A percentile compares a stretch with the other conserved stretches of the same genome.
phyloP scores from a whole-genome alignment of 352 stramenopile species.

The Nothophytophthora sp. region DNA sequence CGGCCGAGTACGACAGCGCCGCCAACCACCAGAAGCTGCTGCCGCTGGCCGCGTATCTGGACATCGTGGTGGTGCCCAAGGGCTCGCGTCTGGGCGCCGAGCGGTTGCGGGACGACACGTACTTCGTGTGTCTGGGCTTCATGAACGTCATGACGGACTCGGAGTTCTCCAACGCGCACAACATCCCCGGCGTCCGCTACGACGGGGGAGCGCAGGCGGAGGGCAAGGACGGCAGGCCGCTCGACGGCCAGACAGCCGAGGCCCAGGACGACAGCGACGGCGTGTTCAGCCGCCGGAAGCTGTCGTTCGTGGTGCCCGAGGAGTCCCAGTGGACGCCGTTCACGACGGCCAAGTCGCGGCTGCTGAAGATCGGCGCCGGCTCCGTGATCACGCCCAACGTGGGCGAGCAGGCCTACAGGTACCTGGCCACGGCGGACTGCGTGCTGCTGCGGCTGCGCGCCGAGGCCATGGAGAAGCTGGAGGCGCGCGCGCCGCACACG shows the following conservation, averaged over 20 bases:
- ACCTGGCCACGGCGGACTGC: constrained; percentile 67
- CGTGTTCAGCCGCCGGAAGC: constrained; percentile 21
- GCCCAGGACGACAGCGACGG: constrained; percentile 2
- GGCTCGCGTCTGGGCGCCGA: constrained; percentile 34
- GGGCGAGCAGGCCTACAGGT: constrained; percentile 50
- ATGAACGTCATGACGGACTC: constrained; percentile 75
- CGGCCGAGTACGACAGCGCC: constrained; percentile 24
- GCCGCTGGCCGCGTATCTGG: constrained; percentile 58
- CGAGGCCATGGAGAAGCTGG: constrained; percentile 56
- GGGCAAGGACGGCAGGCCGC: not conserved
- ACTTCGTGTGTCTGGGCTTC: constrained; percentile 77
- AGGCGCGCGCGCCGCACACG: constrained; percentile 58
- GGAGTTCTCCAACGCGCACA: constrained; percentile 56
- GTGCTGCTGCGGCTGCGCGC: constrained; percentile 62
- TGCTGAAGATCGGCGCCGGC: constrained; percentile 76
- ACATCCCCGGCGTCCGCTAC: constrained; percentile 55
- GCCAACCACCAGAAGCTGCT: constrained; percentile 53
- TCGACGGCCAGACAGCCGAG: not conserved
- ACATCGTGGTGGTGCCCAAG: constrained; percentile 54
- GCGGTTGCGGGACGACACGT: constrained; percentile 54
- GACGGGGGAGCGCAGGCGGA: constrained; percentile 9
- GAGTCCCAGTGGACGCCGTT: constrained; percentile 68
- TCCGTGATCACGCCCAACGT: constrained; percentile 73
- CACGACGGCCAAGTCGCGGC: constrained; percentile 52
- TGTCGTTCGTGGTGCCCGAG: constrained; percentile 45